These are phyloP conservation scores for Nakazawaea wickerhamii DNA, from an alignment of 805 yeast species.

Conservation along the genomic window DNA sequence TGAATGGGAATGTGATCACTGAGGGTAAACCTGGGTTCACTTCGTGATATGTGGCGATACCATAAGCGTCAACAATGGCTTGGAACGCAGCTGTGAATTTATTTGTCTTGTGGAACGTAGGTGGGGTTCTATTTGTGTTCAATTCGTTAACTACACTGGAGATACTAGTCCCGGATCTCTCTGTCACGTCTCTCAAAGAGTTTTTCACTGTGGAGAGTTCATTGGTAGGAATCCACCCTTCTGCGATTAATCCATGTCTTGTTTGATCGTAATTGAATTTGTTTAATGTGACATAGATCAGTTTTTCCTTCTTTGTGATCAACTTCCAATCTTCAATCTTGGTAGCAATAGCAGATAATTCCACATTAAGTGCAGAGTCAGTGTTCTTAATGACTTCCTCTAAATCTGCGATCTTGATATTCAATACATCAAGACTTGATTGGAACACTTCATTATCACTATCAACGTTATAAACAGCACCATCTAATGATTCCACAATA, in stretches of 20 bases:
- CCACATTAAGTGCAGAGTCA: constrained; percentile 65
- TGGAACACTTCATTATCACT: constrained; percentile 34
- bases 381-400: constrained; percentile 56
- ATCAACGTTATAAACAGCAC: constrained; percentile 61
- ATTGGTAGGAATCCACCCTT: constrained; percentile 92
- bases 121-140: constrained; percentile 81
- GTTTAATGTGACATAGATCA: constrained; percentile 74
- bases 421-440: constrained; percentile 45
- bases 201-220: constrained; percentile 64
- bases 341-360: constrained; percentile 71
- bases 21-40: constrained; percentile 96
- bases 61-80: constrained; percentile 91
- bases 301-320: constrained; percentile 69
- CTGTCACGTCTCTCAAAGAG: constrained; percentile 61
- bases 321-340: constrained; percentile 73
- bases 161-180: constrained; percentile 35
- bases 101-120: constrained; percentile 92
- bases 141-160: constrained; percentile 54
- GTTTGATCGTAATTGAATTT: constrained; percentile 73
- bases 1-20: constrained; percentile 91
- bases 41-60: constrained; percentile 87
- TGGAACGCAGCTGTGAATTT: constrained; percentile 94
- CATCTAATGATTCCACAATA: constrained; percentile 87
- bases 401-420: constrained; percentile 32
- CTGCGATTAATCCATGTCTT: constrained; percentile 85